Conservation (phyloP, 805 yeast genomes). For the Zygotorulaspora chibaensis region DNA sequence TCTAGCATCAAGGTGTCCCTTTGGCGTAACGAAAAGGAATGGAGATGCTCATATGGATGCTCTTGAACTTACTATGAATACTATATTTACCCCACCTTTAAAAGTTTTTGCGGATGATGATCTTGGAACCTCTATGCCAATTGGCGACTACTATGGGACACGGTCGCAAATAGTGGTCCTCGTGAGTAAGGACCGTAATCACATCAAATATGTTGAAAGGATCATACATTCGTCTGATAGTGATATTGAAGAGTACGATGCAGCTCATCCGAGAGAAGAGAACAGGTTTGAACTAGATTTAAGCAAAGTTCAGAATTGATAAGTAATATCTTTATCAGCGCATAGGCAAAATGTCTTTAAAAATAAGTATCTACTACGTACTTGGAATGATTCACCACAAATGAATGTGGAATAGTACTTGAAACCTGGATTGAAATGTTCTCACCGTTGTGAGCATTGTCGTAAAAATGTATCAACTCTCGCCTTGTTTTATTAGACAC, state of each 20-base stretch:
- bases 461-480: constrained; percentile 38
- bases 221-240: constrained; percentile 51
- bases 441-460: constrained; percentile 18
- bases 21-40: constrained; percentile 31
- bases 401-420: constrained; percentile 49
- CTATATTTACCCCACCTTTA: constrained; percentile 73
- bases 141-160: constrained; percentile 73
- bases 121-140: constrained; percentile 30
- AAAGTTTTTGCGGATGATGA: constrained; percentile 31
- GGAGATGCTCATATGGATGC: constrained; percentile 23
- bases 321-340: background rate
- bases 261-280: constrained; percentile 24
- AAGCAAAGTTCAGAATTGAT: background rate
- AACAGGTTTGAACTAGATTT: constrained; percentile 27
- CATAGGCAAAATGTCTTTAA: constrained; percentile 3
- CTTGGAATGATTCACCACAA: constrained; percentile 54
- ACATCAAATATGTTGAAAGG: constrained; percentile 56
- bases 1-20: constrained; percentile 47
- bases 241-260: constrained; percentile 18
- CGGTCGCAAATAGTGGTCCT: constrained; percentile 78
- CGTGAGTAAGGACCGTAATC: constrained; percentile 45
- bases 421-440: constrained; percentile 33
- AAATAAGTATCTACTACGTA: constrained; percentile 27
- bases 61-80: constrained; percentile 44
- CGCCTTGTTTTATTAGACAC: constrained; percentile 50